Conservation (phyloP, 2,329 filamentous ascomycete species). For the Fusarium nurragi region DNA sequence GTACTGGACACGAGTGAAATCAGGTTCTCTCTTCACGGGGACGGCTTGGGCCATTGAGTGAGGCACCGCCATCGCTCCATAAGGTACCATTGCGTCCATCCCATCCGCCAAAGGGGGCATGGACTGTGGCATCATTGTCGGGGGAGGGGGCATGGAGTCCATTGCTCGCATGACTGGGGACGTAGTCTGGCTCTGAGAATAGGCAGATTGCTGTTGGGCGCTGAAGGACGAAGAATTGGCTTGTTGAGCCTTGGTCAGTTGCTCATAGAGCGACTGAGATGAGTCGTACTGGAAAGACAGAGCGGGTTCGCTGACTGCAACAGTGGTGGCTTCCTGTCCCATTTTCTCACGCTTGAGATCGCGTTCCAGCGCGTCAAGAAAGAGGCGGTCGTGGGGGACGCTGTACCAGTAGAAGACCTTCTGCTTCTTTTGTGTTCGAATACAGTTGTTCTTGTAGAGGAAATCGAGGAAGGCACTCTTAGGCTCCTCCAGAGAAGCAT, state of each 20-base stretch:
- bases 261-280: slow-evolving; percentile 98
- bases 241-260: slow-evolving; percentile 99
- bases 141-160: slow-evolving; percentile 93
- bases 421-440: slow-evolving; percentile 99
- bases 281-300: slow-evolving; percentile 99
- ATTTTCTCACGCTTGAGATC: slow-evolving; percentile 99
- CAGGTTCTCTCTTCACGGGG: slow-evolving; percentile 86
- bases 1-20: slow-evolving; percentile 84
- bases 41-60: slow-evolving; percentile 72
- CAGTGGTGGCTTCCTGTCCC: slow-evolving; percentile 96
- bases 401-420: slow-evolving; percentile 99
- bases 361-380: slow-evolving; percentile 95
- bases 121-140: slow-evolving; percentile 75
- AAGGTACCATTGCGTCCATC: slow-evolving; percentile 78
- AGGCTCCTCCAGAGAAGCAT: slow-evolving; percentile 97
- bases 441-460: slow-evolving; percentile 99
- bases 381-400: slow-evolving; percentile 95
- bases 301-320: slow-evolving; percentile 95
- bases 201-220: slow-evolving; percentile 77
- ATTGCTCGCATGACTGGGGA: slow-evolving; percentile 91
- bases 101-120: slow-evolving; percentile 67
- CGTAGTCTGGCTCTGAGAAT: slow-evolving; percentile 79
- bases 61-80: slow-evolving; percentile 75
- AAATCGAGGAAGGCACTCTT: slow-evolving; percentile 99
- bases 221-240: slow-evolving; percentile 97